Percentiles rank a stretch among this genome's conserved stretches.
Evolutionary conservation across 257 asterid genomes (phyloP).

Genomic region (Penstemon eatonii): DNA sequence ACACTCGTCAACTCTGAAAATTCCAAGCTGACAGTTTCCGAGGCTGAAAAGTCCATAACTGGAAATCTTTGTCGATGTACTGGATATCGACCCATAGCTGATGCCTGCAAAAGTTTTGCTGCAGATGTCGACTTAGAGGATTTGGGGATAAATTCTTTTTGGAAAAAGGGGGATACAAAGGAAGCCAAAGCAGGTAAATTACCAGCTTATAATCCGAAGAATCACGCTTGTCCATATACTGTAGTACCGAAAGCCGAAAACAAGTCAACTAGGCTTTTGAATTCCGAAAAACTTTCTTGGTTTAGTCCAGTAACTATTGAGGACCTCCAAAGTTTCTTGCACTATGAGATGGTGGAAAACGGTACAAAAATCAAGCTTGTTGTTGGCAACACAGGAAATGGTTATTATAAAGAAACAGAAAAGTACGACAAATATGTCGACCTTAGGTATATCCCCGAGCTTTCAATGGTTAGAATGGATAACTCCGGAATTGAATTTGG

Average conservation of each 20-base stretch:
- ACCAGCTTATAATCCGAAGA: conserved; percentile 45
- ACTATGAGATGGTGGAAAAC: conserved; percentile 35
- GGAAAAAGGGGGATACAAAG: conserved; percentile 49
- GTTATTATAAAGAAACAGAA: conserved; percentile 57
- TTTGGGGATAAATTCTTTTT: conserved; percentile 63
- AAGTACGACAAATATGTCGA: conserved; percentile 48
- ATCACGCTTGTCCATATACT: conserved; percentile 33
- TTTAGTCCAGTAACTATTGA: conserved; percentile 50
- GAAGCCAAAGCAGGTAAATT: conserved; percentile 38
- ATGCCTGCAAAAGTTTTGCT: conserved; percentile 74
- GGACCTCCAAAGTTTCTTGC: conserved; percentile 53
- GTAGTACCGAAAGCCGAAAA: conserved; percentile 34
- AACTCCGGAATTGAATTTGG: conserved; percentile 55
- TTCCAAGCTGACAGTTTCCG: conserved; percentile 57
- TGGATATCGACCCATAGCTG: conserved; percentile 76
- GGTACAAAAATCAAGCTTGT: conserved; percentile 39
- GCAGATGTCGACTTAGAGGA: conserved; percentile 69
- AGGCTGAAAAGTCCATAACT: conserved; percentile 62
- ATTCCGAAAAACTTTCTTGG: conserved; percentile 53
- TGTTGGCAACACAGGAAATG: conserved; percentile 68
- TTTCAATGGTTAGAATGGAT: conserved; percentile 43
- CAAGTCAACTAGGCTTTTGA: conserved; percentile 30
- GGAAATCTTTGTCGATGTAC: conserved; percentile 78
- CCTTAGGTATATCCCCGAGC: conserved; percentile 55
- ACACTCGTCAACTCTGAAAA: conserved; percentile 57